Base-by-base conservation (phyloP, 2,329 filamentous ascomycete genomes). In the Triangularia setosa region DNA sequence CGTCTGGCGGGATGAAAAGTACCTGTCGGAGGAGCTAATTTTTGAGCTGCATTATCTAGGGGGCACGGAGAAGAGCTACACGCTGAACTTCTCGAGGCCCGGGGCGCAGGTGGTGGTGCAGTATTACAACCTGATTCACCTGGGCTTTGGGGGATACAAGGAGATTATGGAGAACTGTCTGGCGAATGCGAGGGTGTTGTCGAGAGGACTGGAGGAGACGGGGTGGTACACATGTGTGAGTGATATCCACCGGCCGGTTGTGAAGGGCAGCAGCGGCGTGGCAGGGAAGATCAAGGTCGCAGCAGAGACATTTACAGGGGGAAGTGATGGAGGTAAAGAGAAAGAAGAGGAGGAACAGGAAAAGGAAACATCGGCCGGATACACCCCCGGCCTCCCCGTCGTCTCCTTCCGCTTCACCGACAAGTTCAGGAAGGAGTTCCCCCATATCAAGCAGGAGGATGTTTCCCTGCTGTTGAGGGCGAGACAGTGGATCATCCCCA, bases 121-220 rank as follows among this genome's bases (percentile, higher is more conserved):
- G 72, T 91, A 91, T 75, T 91, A 86, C 76, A 90, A 91, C 69
- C 78, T 91, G 12, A 87, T 91, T 65, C 88, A 90, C 67, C 81
- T 91, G 0, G 89, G 89, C 1, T 88, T 86, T 74, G 78, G 79
- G 1, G 89, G 89, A 9, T 92, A 88, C 75, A 81, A 80, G 11
- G 77, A 79, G 35, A 82, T 89, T 65, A 97, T 97, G 94, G 87
- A 90, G 72, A 90, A 89, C 71, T 85, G 84, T 58, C 77, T 91
- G 40, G 74, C 81, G 28, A 90, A 90, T 70, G 87, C 88, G 1
- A 81, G 88, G 1, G 73, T 90, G 1, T 77, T 90, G 14, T 87
- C 84, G 57, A 84, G 87, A 66, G 81, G 82, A 8, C 79, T 90
- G 9, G 88, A 90, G 72, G 81, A 82, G 1, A 90, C 86, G 0